Conservation (phyloP, 1,284 basidiomycete species). For the Mycosarcoma maydis region DNA sequence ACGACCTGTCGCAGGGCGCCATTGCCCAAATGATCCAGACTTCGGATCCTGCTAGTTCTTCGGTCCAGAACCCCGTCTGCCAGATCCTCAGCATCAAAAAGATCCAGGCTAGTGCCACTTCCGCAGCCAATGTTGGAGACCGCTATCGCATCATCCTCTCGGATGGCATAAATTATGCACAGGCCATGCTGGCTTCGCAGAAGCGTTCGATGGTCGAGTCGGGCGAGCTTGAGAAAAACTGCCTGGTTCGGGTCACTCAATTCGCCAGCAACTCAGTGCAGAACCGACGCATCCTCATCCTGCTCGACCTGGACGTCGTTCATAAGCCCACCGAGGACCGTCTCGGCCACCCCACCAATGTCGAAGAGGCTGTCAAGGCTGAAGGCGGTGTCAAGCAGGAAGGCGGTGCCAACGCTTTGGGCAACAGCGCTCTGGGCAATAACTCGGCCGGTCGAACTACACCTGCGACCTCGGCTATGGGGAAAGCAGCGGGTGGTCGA, state of each 20-base stretch:
- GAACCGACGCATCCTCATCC: constrained; percentile 81
- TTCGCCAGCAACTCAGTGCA: constrained; percentile 87
- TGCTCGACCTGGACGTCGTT: constrained; percentile 75
- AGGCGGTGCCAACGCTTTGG: constrained; percentile 17
- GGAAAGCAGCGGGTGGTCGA: constrained; percentile 27
- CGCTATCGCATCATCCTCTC: constrained; percentile 65
- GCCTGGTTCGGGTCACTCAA: constrained; percentile 78
- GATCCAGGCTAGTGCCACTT: constrained; percentile 50
- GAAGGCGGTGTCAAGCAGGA: constrained; percentile 43
- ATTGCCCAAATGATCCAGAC: constrained; percentile 60
- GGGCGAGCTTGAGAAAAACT: constrained; percentile 77
- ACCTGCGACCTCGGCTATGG: constrained; percentile 38
- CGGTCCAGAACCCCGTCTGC: constrained; percentile 57
- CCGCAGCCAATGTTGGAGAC: constrained; percentile 54
- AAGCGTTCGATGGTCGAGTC: constrained; percentile 81
- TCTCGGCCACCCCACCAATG: constrained; percentile 57
- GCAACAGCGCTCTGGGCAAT: constrained; percentile 32
- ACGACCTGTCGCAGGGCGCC: constrained; percentile 56
- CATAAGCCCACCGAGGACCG: constrained; percentile 42
- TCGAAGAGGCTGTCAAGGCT: constrained; percentile 42
- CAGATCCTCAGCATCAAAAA: constrained; percentile 66
- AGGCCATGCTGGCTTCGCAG: constrained; percentile 91
- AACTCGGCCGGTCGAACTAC: constrained; percentile 44
- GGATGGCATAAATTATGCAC: constrained; percentile 63
- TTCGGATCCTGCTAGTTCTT: constrained; percentile 35